These are phyloP conservation scores for Xenoacremonium recifei DNA, from an alignment of 2,329 filamentous ascomycete species.

Conservation along the genomic window DNA sequence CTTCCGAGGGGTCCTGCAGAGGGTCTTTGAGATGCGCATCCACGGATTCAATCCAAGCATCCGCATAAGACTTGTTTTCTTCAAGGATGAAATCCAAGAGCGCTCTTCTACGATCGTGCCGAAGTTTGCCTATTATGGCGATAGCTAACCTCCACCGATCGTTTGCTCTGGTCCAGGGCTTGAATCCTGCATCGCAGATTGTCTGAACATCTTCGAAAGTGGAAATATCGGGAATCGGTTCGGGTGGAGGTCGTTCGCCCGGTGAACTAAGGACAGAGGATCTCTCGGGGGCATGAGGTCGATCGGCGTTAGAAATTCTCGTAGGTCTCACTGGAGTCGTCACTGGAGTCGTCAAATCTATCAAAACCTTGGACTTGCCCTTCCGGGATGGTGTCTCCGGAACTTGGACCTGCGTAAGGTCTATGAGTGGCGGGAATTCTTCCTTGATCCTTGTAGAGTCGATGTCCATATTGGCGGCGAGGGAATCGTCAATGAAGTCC, in stretches of 20 bases:
- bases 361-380: conserved; percentile 6
- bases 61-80: conserved; percentile 9
- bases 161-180: conserved; percentile 24
- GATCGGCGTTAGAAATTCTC: neutral
- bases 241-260: neutral
- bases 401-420: conserved; percentile 29
- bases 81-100: conserved; percentile 23
- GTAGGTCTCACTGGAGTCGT: conserved; percentile 7
- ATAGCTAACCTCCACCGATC: conserved; percentile 31
- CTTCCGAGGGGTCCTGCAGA: conserved; percentile 5
- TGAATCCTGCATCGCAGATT: conserved; percentile 17
- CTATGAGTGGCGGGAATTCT: conserved; percentile 23
- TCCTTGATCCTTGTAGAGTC: conserved; percentile 12
- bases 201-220: conserved; percentile 20
- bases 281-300: neutral
- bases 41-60: conserved; percentile 18
- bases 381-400: conserved; percentile 7
- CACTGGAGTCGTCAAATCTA: conserved; percentile 26
- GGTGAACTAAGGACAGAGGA: too few relatives aligned
- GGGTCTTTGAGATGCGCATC: conserved; percentile 17
- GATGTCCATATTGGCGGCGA: conserved; percentile 7
- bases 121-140: conserved; percentile 29
- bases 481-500: too few relatives aligned
- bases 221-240: conserved; percentile 17
- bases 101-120: conserved; percentile 25